These are phyloP conservation scores for Helichrysum umbraculigerum DNA, from an alignment of 129 eudicot genomes.

Conservation along the genomic window DNA sequence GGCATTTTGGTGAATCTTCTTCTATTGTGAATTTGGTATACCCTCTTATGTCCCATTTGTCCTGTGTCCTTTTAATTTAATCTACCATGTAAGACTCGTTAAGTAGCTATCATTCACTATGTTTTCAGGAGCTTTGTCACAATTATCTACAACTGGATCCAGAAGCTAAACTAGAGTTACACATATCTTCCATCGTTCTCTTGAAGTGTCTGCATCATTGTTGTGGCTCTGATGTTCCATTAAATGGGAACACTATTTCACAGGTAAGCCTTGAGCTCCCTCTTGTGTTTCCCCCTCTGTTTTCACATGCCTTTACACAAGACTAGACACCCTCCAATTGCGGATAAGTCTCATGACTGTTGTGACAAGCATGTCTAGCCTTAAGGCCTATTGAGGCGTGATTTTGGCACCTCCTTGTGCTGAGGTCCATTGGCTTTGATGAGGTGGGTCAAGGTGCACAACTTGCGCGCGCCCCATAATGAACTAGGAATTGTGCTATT, in stretches of 20 bases:
- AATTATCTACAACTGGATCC: slow-evolving; percentile 53
- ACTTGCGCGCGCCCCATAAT: not conserved
- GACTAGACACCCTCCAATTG: not conserved
- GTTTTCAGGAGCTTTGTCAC: slow-evolving; percentile 74
- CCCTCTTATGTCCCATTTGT: slow-evolving; percentile 19
- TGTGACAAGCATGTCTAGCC: slow-evolving; percentile 9
- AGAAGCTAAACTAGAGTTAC: slow-evolving; percentile 68
- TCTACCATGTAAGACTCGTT: slow-evolving; percentile 4
- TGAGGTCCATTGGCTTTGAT: not conserved
- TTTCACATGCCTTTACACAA: not conserved
- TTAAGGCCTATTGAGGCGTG: not conserved
- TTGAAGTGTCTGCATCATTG: slow-evolving; percentile 55
- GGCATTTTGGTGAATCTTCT: slow-evolving; percentile 34
- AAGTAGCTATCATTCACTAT: slow-evolving; percentile 23
- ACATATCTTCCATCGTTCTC: slow-evolving; percentile 68
- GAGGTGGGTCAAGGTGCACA: slow-evolving; percentile 1
- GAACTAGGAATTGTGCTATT: not conserved
- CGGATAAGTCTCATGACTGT: not conserved
- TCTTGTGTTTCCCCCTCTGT: not conserved
- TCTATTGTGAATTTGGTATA: slow-evolving; percentile 52
- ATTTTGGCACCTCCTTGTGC: not conserved
- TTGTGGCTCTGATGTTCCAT: slow-evolving; percentile 41
- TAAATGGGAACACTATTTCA: slow-evolving; percentile 48
- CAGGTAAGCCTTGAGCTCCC: slow-evolving; percentile 40
- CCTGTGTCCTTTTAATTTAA: slow-evolving; percentile 5